Base-by-base conservation (phyloP, 2,329 filamentous ascomycete species). In the Sordariomycetes sp. region DNA sequence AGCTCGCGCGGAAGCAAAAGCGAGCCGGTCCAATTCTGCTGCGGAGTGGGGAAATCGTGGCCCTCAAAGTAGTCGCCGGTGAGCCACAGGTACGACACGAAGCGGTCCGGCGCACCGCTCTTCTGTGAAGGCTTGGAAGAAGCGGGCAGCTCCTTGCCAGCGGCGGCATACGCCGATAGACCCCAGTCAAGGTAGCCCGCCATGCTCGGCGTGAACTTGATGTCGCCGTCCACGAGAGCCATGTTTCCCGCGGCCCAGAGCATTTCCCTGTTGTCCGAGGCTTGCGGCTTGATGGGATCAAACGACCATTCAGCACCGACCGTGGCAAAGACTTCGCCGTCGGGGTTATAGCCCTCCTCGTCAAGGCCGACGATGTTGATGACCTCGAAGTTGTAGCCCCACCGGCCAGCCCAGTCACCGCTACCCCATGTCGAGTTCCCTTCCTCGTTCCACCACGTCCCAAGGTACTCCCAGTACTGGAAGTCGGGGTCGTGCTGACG, bases 301-400 rank as follows among this genome's bases (percentile, higher is more conserved):
- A 67, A 61, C 3, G 68, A 70, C 72, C 74, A 75, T 60, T 76
- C 73, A 0, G 70, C 67, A 17, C 73, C 73, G 7, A 74, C 52
- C 0, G 72, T 74, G 4, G 65, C 62, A 57, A 75, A 72, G 2
- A 71, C 63, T 17, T 73, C 68, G 15, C 71, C 73, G 2, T 69
- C 63, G 4, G 66, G 59, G 54, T 69, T 72, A 55, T 72, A 73
- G 12, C 72, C 72, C 4, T 68, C 58, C 22, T 67, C 64, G 17
- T 72, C 68, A 2, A 76, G 62, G 15, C 66, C 63, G 61, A 76
- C 74, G 17, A 73, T 60, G 48, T 75, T 76, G 22, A 60, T 65
- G 12, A 74, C 71, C 61, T 77, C 74, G 50, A 74, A 75, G 59
- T 77, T 77, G 65, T 67, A 76, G 0, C 70, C 70, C 61, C 66